A percentile compares a stretch with the other conserved stretches of the same genome.
phyloP scores from a whole-genome alignment of 1,139 yeast species.

The Entelexis paramagnoliae region DNA sequence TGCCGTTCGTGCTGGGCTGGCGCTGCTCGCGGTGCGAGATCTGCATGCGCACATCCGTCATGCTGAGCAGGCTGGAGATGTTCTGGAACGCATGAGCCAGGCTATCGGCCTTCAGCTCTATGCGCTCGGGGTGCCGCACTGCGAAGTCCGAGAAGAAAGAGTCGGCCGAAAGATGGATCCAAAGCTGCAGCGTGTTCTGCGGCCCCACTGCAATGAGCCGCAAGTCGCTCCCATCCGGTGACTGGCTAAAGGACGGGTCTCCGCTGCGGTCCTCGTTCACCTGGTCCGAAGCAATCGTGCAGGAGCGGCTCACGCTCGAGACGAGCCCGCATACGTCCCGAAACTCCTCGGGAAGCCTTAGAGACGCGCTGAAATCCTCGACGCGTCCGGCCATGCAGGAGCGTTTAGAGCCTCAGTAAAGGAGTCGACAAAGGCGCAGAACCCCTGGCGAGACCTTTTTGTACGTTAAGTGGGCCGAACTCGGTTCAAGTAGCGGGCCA shows the following conservation, averaged over 20 bases:
- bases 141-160: conserved; percentile 15
- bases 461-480: too few species aligned
- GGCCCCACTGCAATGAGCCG: conserved; percentile 17
- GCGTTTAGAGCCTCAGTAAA: too few species aligned
- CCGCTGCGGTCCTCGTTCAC: not conserved
- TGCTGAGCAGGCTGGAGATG: conserved; percentile 12
- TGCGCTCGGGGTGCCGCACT: conserved; percentile 8
- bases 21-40: conserved; percentile 8
- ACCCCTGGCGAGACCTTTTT: too few species aligned
- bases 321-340: conserved; percentile 26
- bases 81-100: conserved; percentile 20
- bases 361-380: conserved; percentile 16
- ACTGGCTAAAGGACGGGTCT: conserved; percentile 12
- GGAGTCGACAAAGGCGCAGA: too few species aligned
- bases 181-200: conserved; percentile 18
- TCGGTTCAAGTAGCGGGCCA: too few species aligned
- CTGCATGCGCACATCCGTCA: conserved; percentile 16
- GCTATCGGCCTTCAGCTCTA: conserved; percentile 18
- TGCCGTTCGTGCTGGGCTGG: not conserved
- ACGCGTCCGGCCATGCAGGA: conserved; percentile 8
- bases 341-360: conserved; percentile 16
- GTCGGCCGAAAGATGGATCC: conserved; percentile 23
- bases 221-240: conserved; percentile 18
- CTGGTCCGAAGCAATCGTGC: conserved; percentile 8
- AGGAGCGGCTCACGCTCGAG: conserved; percentile 20